Evolutionary conservation across 1,284 basidiomycete species (phyloP), one percentile per base, ranked within the genome.

Genomic region (Heterobasidion parviporum): DNA sequence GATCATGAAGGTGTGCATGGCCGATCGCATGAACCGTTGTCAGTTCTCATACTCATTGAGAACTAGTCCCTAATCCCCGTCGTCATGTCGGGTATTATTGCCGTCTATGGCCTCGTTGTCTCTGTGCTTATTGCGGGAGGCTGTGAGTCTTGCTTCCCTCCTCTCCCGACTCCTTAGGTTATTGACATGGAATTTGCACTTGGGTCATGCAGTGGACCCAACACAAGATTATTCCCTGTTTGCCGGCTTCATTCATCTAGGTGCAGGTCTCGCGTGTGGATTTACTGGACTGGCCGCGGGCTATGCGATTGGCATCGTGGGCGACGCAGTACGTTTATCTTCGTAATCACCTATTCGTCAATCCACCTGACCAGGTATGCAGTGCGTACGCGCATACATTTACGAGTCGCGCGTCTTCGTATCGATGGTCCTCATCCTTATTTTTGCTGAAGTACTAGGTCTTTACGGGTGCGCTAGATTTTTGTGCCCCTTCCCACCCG

Each of bases 281-380:
- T 80, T 94, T 51, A 85, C 92, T 36, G 92, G 92, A 76, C 80
- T 95, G 44, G 91, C 92, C 15, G 92, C 92, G 55, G 93, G 92
- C 52, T 93, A 92, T 68, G 92, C 92, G 15, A 93, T 95, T 65
- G 92, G 95, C 61, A 92, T 98, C 67, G 95, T 98, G 57, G 94
- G 96, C 71, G 93, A 98, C 70, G 91, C 95, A 16, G 53, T 54
- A 38, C 32, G 53, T 49, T 8, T 38, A 1, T 14, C 8, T 33
- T 14, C 20, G 2, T 10, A 14, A 16, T 15, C 26, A 14, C 9
- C 2, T 14, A 5, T 20, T 26, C n/a, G 14, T n/a, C 16, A 9
- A 7, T 26, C 20, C 43, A 46, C 43, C 9, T 54, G n/a, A 20
- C 16, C 6, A 1, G 5, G 7, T 32, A 14, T 41, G 10, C 54